Percentiles rank a stretch among this genome's conserved stretches.
Evolutionary conservation across 306 rosid genomes (phyloP).

Genomic region (Cucumis cinereus): DNA sequence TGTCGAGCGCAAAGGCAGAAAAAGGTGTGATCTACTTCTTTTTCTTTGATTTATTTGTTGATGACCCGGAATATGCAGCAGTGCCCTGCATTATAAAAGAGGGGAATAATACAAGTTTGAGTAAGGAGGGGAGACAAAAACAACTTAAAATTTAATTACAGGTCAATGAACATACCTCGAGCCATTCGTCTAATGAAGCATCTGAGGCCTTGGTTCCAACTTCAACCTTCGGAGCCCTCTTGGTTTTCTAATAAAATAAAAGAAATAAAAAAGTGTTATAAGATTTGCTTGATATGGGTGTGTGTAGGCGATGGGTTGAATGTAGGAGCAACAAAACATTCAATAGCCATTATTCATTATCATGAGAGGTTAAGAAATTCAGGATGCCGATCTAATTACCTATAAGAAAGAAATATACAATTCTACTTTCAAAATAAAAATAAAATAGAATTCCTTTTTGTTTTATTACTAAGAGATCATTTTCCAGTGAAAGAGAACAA

Average conservation of each 20-base stretch:
- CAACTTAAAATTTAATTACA: not conserved
- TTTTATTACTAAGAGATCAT: not conserved
- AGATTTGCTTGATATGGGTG: not conserved
- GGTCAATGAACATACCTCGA: conserved; percentile 35
- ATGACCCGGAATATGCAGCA: conserved; percentile 57
- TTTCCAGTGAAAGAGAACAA: not conserved
- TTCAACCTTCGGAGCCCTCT: conserved; percentile 87
- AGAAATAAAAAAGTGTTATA: not conserved
- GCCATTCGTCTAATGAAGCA: conserved; percentile 92
- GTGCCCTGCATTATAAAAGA: conserved; percentile 61
- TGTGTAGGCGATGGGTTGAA: not conserved
- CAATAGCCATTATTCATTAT: not conserved
- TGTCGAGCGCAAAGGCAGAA: not conserved
- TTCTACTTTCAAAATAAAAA: not conserved
- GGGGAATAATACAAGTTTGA: not conserved
- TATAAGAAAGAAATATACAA: not conserved
- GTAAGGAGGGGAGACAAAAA: not conserved
- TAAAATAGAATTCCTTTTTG: not conserved
- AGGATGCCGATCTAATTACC: not conserved
- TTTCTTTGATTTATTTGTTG: conserved; percentile 67
- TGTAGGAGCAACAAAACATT: not conserved
- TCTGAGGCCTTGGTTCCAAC: conserved; percentile 78
- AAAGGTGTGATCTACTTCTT: conserved; percentile 52
- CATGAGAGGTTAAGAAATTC: not conserved
- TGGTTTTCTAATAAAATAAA: conserved; percentile 47